Conservation (phyloP, 306 rosid species). For the Styphnolobium japonicum region DNA sequence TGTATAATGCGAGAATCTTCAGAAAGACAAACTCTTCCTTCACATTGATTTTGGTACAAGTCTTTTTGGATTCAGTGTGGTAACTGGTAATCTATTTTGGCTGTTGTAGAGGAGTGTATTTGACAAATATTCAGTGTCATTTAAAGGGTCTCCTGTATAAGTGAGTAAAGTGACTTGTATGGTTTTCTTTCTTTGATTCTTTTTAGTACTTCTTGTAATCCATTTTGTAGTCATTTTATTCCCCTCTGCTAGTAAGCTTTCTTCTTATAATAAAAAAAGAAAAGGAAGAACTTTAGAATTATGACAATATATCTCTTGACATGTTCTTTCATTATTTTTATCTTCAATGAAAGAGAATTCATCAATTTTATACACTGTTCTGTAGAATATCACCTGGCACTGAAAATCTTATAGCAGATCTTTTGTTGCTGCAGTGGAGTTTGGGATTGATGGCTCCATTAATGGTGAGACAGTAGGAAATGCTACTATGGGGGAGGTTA, state of each 20-base stretch:
- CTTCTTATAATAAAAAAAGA: not conserved
- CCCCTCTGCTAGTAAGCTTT: not conserved
- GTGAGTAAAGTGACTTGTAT: not conserved
- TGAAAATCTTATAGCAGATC: constrained; percentile 2
- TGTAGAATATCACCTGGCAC: constrained; percentile 20
- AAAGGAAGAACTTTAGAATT: not conserved
- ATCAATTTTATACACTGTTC: not conserved
- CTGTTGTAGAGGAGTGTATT: not conserved
- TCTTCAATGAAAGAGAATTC: not conserved
- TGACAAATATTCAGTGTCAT: not conserved
- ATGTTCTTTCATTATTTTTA: not conserved
- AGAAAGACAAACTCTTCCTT: not conserved
- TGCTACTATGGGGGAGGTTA: constrained; percentile 42
- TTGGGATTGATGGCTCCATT: constrained; percentile 56
- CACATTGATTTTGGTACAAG: not conserved
- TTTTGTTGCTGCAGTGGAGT: constrained; percentile 77
- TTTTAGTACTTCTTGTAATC: not conserved
- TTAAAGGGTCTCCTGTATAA: not conserved
- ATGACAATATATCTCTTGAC: not conserved
- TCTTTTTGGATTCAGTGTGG: not conserved
- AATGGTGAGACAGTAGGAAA: constrained; percentile 49
- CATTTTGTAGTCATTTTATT: not conserved
- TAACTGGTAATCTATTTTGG: not conserved
- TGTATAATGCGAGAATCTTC: not conserved
- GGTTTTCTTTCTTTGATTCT: constrained; percentile 1